These are phyloP conservation scores for Lojkania enalia DNA, from an alignment of 2,329 filamentous ascomycete genomes.

Conservation along the genomic window DNA sequence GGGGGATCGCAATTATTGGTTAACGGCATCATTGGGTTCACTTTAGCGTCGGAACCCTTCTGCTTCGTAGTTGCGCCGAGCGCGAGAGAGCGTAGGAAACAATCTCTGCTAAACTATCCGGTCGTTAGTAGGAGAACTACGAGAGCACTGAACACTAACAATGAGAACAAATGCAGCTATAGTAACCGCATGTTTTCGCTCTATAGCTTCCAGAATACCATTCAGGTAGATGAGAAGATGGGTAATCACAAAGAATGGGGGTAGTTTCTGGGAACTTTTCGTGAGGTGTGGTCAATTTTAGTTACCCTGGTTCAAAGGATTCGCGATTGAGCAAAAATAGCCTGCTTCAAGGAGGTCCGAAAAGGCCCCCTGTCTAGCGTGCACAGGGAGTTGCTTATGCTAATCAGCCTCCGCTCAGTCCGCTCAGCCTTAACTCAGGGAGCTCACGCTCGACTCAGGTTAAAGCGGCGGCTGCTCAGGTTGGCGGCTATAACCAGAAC, in stretches of 20 bases:
- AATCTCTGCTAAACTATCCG: constrained; percentile 12
- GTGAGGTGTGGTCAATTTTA: constrained; percentile 16
- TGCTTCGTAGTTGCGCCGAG: constrained; percentile 11
- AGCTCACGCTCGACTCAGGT: constrained; percentile 12
- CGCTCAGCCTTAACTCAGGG: constrained; percentile 10
- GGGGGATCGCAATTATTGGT: constrained; percentile 2
- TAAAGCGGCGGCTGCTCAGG: constrained; percentile 15
- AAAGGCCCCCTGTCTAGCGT: constrained; percentile 11
- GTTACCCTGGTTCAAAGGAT: constrained; percentile 14
- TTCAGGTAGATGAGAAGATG: constrained; percentile 14
- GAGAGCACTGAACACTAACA: constrained; percentile 13
- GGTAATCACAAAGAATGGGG: constrained; percentile 11
- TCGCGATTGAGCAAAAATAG: constrained; percentile 16
- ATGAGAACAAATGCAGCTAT: constrained; percentile 11
- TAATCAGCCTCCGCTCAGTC: constrained; percentile 12
- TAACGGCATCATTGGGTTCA: constrained; percentile 3
- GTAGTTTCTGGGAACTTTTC: constrained; percentile 18
- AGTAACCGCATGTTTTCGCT: constrained; percentile 11
- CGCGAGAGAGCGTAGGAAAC: constrained; percentile 14
- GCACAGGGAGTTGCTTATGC: constrained; percentile 10
- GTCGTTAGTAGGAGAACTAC: constrained; percentile 15
- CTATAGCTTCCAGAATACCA: constrained; percentile 13
- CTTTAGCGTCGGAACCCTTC: constrained; percentile 8
- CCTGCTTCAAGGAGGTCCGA: constrained; percentile 12
- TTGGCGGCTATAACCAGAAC: constrained; percentile 13